phyloP scores from a whole-genome alignment of 2,329 filamentous ascomycete genomes.

The Curvularia verruculosa region DNA sequence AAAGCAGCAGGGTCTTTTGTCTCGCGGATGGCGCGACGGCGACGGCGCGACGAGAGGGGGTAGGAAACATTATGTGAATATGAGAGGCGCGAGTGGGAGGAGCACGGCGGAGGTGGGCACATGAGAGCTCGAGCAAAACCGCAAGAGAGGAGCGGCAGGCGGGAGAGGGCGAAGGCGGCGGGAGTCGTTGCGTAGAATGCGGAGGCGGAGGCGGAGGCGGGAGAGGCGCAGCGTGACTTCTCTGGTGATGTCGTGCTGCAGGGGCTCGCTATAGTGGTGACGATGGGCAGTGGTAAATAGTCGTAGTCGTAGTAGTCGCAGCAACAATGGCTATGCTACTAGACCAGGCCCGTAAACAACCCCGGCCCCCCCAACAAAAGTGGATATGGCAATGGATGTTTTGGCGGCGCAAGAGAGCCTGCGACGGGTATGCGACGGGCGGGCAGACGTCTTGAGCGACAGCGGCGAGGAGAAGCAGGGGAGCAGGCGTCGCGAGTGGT shows the following conservation, averaged over 20 bases:
- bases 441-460: constrained; percentile 21
- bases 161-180: constrained; percentile 9
- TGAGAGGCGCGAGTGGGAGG: constrained; percentile 45
- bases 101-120: constrained; percentile 46
- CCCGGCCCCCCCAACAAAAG: constrained; percentile 15
- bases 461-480: constrained; percentile 22
- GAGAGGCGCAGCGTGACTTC: constrained; percentile 24
- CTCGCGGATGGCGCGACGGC: constrained; percentile 42
- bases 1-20: constrained; percentile 43
- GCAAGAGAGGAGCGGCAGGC: constrained; percentile 29
- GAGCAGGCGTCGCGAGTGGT: constrained; percentile 29
- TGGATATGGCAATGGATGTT: constrained; percentile 22
- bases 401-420: constrained; percentile 18
- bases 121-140: constrained; percentile 44
- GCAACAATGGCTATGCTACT: constrained; percentile 20
- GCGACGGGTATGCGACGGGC: constrained; percentile 11
- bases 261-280: constrained; percentile 27
- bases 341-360: constrained; percentile 14
- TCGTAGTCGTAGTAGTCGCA: constrained; percentile 17
- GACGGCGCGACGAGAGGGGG: constrained; percentile 42
- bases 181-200: constrained; percentile 8
- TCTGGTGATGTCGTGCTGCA: constrained; percentile 21
- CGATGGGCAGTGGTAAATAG: constrained; percentile 13
- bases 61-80: constrained; percentile 44
- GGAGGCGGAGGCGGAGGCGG: constrained; percentile 6